Percentiles rank a stretch among this genome's conserved stretches.
These are phyloP conservation scores for Apophysomyces variabilis DNA, from an alignment of 371 early-diverging fungal genomes.

Conservation along the genomic window DNA sequence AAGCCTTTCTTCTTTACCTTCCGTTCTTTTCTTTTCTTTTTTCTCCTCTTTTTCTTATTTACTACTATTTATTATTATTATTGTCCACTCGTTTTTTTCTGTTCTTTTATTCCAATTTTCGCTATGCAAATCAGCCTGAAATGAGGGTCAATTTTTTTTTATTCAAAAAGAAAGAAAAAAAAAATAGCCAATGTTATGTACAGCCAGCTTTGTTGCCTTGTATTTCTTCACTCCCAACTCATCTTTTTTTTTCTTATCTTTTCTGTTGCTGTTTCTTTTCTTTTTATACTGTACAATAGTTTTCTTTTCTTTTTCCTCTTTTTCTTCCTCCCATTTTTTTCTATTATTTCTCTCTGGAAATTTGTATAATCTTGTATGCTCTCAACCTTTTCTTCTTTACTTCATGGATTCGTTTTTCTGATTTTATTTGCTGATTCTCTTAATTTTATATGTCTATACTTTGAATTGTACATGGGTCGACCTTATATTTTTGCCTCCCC, in stretches of 20 bases:
- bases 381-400: background rate
- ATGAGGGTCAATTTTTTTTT: background rate
- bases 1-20: background rate
- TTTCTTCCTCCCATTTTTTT: background rate
- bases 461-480: constrained; percentile 7
- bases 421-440: background rate
- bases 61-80: background rate
- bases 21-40: background rate
- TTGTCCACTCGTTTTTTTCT: background rate
- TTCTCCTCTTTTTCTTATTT: background rate
- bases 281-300: background rate
- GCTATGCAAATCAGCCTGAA: background rate
- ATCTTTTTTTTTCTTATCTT: background rate
- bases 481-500: background rate
- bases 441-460: background rate
- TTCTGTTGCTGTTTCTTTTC: background rate
- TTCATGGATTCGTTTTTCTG: background rate
- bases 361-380: constrained; percentile 2
- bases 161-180: background rate
- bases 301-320: background rate
- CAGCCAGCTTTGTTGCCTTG: background rate
- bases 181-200: background rate
- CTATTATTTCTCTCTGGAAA: background rate
- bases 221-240: background rate
- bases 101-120: constrained; percentile 10